Evolutionary conservation across 2,329 filamentous ascomycete genomes (phyloP), one percentile per base, ranked within the genome.

Genomic region (Mycosphaerelloides madeirae): DNA sequence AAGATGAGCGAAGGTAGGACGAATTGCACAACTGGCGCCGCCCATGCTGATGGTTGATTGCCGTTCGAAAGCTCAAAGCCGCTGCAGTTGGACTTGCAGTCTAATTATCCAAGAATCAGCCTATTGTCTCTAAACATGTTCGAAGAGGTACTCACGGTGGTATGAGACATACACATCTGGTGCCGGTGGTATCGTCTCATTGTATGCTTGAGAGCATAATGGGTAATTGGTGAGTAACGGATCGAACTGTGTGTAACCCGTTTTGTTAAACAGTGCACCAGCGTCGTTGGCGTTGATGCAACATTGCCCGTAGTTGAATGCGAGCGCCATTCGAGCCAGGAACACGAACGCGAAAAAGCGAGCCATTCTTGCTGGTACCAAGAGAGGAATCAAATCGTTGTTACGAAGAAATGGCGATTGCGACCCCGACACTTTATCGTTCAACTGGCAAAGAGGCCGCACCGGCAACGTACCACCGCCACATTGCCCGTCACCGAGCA

Each of bases 1-100:
- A 44, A 44, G 11, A 44, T 33, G 28, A 44, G 37, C 9, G 41
- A 28, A 13, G 34, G 41, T 19, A 44, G 12, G 22, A 44, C 25
- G 28, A 38, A 38, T 31, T 44, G 41, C 16, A 44, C 28, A n/a
- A 44, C 16, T 6, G 41, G 41, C n/a, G 41, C 41, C 7, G 34
- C 41, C 41, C 41, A 44, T 15, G 34, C 16, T 29, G 25, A 28
- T 7, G 34, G 33, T 16, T 44, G 18, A n/a, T 38, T 38, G 13
- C 28, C 28, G n/a, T 22, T 31, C 12, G 41, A 29, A 14, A 44
- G 14, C 15, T 29, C 41, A 16, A 44, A 44, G 15, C 41, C 41
- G 16, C 20, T 31, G 34, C 34, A 44, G 34, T 29, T 12, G 20
- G 25, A 29, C 31, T 36, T 36, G 22, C 41, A 44, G 16, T 36